Conservation (phyloP, 225 moss, liverwort and hornwort genomes). For the Climacium dendroides region DNA sequence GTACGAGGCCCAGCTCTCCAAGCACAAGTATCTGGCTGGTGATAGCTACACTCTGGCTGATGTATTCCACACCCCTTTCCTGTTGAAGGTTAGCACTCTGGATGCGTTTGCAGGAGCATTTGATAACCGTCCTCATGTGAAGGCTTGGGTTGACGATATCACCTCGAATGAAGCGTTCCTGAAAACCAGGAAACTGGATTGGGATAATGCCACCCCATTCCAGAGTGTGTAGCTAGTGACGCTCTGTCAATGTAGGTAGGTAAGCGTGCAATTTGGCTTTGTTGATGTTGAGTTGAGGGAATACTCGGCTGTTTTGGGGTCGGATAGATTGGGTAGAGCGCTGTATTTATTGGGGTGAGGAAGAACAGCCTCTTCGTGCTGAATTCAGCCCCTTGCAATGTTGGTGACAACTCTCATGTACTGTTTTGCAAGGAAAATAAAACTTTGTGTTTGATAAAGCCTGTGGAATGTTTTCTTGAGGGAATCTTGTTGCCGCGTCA, state of each 20-base stretch:
- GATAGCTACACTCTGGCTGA: constrained; percentile 51
- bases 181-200: background rate
- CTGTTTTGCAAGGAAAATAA: background rate
- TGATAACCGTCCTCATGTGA: background rate
- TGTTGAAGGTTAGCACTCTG: background rate
- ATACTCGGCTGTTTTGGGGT: background rate
- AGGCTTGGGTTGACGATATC: constrained; percentile 4
- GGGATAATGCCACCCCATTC: background rate
- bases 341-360: no score
- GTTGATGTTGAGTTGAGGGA: background rate
- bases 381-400: background rate
- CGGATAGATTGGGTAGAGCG: background rate
- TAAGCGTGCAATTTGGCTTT: background rate
- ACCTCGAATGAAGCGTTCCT: background rate
- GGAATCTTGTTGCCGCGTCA: background rate
- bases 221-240: background rate
- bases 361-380: background rate
- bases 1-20: constrained; percentile 42
- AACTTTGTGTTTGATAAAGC: background rate
- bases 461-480: no score
- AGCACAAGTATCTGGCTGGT: constrained; percentile 48
- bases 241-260: no score
- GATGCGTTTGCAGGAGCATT: background rate
- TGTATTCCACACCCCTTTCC: constrained; percentile 13
- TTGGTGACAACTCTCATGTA: background rate